Evolutionary conservation across 208 protist genomes (phyloP).

Genomic region (Leishmania amazonensis): DNA sequence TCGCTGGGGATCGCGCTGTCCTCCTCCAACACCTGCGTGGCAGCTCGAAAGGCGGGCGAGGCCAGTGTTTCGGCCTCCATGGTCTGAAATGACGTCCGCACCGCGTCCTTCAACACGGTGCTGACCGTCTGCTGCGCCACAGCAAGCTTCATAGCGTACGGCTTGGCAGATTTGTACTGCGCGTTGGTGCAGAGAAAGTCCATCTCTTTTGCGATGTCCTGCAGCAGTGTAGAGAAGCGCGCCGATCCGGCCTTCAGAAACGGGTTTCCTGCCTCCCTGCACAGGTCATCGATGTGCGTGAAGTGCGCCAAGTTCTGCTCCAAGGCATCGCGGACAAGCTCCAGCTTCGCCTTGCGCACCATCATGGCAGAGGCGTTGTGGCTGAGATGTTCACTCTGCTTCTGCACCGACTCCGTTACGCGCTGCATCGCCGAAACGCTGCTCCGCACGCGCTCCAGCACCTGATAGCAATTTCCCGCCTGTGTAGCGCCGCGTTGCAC

Average conservation of each 20-base stretch:
- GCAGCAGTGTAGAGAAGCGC: conserved; percentile 69
- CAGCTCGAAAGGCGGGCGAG: conserved; percentile 28
- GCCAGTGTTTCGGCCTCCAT: conserved; percentile 27
- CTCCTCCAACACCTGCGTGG: conserved; percentile 12
- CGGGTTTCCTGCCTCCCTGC: conserved; percentile 59
- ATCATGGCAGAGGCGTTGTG: conserved; percentile 77
- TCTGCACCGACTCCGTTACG: conserved; percentile 72
- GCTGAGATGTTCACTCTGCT: conserved; percentile 76
- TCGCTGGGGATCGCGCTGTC: not conserved
- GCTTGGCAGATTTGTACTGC: conserved; percentile 77
- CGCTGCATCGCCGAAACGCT: conserved; percentile 64
- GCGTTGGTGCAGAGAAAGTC: conserved; percentile 65
- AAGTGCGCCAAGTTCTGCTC: conserved; percentile 77
- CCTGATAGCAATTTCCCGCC: conserved; percentile 51
- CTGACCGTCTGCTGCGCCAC: conserved; percentile 59
- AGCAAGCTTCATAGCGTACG: conserved; percentile 69
- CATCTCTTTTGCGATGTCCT: conserved; percentile 84
- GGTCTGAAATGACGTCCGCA: conserved; percentile 52
- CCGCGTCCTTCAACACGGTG: conserved; percentile 50
- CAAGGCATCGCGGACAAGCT: conserved; percentile 74
- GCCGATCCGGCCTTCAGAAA: conserved; percentile 63
- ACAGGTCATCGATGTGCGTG: conserved; percentile 77
- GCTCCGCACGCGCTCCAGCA: conserved; percentile 43
- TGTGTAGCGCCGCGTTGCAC: conserved; percentile 40
- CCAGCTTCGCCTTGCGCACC: conserved; percentile 73